phyloP scores from a whole-genome alignment of 176 grass and related monocot genomes.

The Cenchrus purpureus region DNA sequence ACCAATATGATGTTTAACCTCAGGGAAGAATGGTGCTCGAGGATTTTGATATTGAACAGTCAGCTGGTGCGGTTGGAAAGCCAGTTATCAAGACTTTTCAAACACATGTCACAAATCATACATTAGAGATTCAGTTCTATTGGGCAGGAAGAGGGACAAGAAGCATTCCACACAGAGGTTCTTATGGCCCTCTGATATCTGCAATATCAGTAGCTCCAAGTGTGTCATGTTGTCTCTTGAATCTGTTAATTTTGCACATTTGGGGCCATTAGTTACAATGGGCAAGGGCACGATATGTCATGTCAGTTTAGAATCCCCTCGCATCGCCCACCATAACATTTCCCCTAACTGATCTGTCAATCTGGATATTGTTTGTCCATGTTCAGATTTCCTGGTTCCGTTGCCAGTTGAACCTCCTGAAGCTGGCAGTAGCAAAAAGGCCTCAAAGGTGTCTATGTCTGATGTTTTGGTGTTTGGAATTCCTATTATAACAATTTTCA shows the following conservation, averaged over 20 bases:
- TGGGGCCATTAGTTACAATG: background rate
- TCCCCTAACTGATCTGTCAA: conserved; percentile 18
- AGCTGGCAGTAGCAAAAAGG: conserved; percentile 19
- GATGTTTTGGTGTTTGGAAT: conserved; percentile 50
- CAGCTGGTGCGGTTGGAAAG: conserved; percentile 63
- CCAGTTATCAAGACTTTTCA: conserved; percentile 66
- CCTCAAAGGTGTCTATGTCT: conserved; percentile 26
- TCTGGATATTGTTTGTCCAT: conserved; percentile 37
- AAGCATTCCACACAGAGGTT: conserved; percentile 79
- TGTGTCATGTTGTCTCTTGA: conserved; percentile 49
- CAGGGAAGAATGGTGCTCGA: conserved; percentile 84
- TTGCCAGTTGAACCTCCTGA: conserved; percentile 43
- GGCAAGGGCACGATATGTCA: conserved; percentile 11
- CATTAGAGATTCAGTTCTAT: conserved; percentile 76
- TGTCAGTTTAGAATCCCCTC: background rate
- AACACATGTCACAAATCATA: conserved; percentile 62
- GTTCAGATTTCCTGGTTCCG: conserved; percentile 60
- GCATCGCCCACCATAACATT: too few species aligned
- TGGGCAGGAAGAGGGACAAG: conserved; percentile 93
- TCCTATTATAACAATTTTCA: conserved; percentile 53
- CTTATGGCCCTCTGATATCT: conserved; percentile 92
- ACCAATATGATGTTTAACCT: conserved; percentile 30
- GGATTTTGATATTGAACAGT: conserved; percentile 80
- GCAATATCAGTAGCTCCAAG: conserved; percentile 90
- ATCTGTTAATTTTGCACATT: conserved; percentile 20